These are phyloP conservation scores for Fraxinus cuspidata DNA, from an alignment of 257 asterid genomes.

Conservation along the genomic window DNA sequence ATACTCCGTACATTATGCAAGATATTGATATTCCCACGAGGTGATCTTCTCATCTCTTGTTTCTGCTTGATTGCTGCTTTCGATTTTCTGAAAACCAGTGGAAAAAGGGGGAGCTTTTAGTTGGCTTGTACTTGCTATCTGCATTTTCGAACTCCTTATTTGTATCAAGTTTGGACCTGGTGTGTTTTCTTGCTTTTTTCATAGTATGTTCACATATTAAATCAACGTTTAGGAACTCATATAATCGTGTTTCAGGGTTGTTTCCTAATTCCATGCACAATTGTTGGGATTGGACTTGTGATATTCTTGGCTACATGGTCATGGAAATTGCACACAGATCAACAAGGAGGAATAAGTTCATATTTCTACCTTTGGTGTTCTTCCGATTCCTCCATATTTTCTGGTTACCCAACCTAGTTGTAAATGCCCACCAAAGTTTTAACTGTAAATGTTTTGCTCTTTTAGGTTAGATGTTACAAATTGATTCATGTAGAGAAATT, in stretches of 20 bases:
- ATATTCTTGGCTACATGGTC: conserved; percentile 70
- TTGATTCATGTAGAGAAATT: conserved; percentile 34
- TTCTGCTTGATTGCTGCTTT: neutral
- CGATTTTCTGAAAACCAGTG: conserved; percentile 51
- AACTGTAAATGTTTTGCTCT: conserved; percentile 41
- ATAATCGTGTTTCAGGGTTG: conserved; percentile 46
- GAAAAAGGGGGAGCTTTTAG: conserved; percentile 90
- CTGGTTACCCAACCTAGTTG: conserved; percentile 36
- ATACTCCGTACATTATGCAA: neutral
- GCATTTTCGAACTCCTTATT: conserved; percentile 92
- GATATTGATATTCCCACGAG: neutral
- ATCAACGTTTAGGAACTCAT: neutral
- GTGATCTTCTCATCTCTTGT: neutral
- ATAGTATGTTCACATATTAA: neutral
- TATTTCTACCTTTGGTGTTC: conserved; percentile 21
- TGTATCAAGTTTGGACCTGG: conserved; percentile 90
- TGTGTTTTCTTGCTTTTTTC: conserved; percentile 7
- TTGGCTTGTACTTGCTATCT: conserved; percentile 88
- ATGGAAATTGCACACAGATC: conserved; percentile 73
- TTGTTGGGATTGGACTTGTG: conserved; percentile 52
- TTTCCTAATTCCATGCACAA: conserved; percentile 81
- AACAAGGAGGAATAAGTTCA: conserved; percentile 54
- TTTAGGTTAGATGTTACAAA: conserved; percentile 41
- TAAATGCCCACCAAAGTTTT: conserved; percentile 45
- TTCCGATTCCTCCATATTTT: conserved; percentile 36